A percentile compares a stretch with the other conserved stretches of the same genome.
Conservation (phyloP, 176 grass and related monocot genomes). For the Oryza officinalis region DNA sequence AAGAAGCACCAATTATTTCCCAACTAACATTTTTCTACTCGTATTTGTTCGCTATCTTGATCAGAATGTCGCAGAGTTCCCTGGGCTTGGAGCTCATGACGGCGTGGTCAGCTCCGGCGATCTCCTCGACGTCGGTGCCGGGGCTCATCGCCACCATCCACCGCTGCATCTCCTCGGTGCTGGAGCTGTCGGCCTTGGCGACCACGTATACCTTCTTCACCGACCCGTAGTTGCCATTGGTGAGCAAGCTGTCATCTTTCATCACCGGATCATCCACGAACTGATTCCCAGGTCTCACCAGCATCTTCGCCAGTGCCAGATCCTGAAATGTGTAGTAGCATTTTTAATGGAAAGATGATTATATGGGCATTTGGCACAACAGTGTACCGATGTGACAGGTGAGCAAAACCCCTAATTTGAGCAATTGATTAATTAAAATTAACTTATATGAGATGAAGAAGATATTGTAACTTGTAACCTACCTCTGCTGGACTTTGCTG, state of each 20-base stretch:
- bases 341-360: not conserved
- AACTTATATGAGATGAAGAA: not conserved
- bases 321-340: conserved; percentile 25
- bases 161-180: conserved; percentile 29
- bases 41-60: conserved; percentile 15
- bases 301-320: conserved; percentile 37
- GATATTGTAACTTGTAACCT: not conserved
- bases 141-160: conserved; percentile 45
- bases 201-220: conserved; percentile 34
- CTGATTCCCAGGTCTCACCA: conserved; percentile 43
- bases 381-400: not conserved
- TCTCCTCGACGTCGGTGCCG: conserved; percentile 28
- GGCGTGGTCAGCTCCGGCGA: conserved; percentile 47
- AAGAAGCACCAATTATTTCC: not conserved
- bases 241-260: conserved; percentile 21
- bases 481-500: conserved; percentile 39
- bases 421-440: not conserved
- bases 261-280: conserved; percentile 29
- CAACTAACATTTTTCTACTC: not conserved
- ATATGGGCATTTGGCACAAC: not conserved
- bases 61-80: conserved; percentile 26
- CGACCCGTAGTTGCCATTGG: conserved; percentile 29
- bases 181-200: conserved; percentile 26
- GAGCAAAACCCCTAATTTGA: not conserved
- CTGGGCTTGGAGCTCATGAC: conserved; percentile 41